Evolutionary conservation across 345 rosid genomes (phyloP).

Genomic region (Hypericum androsaemum): DNA sequence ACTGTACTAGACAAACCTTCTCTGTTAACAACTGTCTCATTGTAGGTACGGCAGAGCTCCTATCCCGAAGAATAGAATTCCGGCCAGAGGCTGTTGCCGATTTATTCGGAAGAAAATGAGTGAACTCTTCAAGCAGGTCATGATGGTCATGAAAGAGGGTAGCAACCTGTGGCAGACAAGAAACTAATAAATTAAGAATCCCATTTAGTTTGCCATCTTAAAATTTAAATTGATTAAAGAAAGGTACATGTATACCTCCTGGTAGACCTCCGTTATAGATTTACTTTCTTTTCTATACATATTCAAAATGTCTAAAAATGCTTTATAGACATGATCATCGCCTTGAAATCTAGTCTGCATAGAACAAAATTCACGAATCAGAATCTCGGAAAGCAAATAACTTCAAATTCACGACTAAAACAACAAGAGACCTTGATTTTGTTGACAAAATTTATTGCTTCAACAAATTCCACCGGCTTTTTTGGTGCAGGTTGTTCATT

Average conservation of each 20-base stretch:
- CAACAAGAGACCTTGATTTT: constrained; percentile 22
- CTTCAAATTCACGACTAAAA: too few relatives aligned
- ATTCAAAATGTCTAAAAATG: constrained; percentile 26
- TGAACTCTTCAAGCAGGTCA: constrained; percentile 86
- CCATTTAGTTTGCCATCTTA: not conserved
- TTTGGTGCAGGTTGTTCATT: constrained; percentile 23
- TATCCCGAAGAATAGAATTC: constrained; percentile 47
- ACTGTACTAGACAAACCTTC: constrained; percentile 42
- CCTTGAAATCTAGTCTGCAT: constrained; percentile 30
- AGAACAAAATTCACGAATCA: constrained; percentile 9
- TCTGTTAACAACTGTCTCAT: constrained; percentile 43
- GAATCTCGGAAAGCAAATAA: not conserved
- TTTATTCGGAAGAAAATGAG: constrained; percentile 84
- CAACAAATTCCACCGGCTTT: constrained; percentile 30
- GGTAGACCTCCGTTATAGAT: constrained; percentile 27
- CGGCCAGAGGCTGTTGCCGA: constrained; percentile 55
- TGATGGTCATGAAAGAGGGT: constrained; percentile 66
- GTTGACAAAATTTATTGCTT: constrained; percentile 7
- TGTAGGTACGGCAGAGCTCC: constrained; percentile 50
- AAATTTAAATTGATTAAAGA: too few relatives aligned
- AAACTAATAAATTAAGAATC: constrained; percentile 1
- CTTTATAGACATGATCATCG: constrained; percentile 22
- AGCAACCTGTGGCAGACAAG: constrained; percentile 54
- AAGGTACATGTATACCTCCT: constrained; percentile 17
- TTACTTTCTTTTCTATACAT: constrained; percentile 27